Base-by-base conservation (phyloP, 257 asterid species). In the Schizonepeta tenuifolia region DNA sequence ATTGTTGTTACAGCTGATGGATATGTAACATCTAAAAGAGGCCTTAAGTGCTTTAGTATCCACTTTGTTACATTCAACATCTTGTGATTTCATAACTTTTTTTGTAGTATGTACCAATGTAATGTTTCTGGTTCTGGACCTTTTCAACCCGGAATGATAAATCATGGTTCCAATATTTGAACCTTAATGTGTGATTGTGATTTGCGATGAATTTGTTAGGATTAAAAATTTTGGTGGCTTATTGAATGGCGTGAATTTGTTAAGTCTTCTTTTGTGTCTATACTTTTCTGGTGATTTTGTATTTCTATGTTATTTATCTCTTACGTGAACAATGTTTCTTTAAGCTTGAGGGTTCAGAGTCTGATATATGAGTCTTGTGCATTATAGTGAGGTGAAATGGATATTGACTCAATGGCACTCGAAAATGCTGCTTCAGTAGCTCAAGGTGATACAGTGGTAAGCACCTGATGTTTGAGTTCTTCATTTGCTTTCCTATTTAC, bases 381-480 rank as follows among this genome's bases (percentile, higher is more conserved):
- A 51, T n/a, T 65, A 12, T 22, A 61, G 56, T 57, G 28, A 58
- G 35, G 38, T 26, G 53, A 51, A 68, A 82, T 88, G 91, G 90
- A 88, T 12, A 69, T 78, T 41, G 83, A 85, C 69, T 60, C 81
- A 15, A 41, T 79, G 67, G 78, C 77, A 24, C 75, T 77, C 9
- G 85, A 75, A 70, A 79, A 55, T 75, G 77, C 75, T 64, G 55
- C 69, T 22, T 38, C 81, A 1, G 65, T 54, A 22, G 57, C 57
- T 18, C 57, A 51, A 51, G 57, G 8, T 26, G 81, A 75, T 71
- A 33, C 84, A 59, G 77, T 78, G 67, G 95, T 84, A 79, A 72
- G 53, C 70, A 69, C 57, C 47, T 65, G 71, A 70, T 70, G 75
- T 41, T 6, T 73, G 59, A 41, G 55, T 60, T 11, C 67, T 57